These are phyloP conservation scores for Cichorium intybus DNA, from an alignment of 140 eudicot species.

Conservation along the genomic window DNA sequence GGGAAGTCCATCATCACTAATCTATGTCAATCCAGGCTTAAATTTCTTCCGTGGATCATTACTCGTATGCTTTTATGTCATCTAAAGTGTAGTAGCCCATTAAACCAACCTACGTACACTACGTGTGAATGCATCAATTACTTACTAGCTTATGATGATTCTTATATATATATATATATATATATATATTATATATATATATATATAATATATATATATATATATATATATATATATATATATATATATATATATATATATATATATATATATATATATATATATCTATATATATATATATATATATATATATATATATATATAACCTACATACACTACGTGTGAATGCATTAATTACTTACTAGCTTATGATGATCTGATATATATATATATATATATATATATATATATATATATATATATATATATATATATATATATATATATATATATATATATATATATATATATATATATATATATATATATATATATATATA, in stretches of 20 bases:
- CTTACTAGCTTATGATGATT: conserved; percentile 16
- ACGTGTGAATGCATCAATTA: conserved; percentile 19
- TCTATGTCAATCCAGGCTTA: conserved; percentile 17
- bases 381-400: too few species aligned
- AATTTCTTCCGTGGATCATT: conserved; percentile 23
- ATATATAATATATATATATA: too few species aligned
- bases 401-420: not conserved
- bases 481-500: not conserved
- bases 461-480: not conserved
- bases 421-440: not conserved
- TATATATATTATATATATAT: too few species aligned
- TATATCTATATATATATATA: not conserved
- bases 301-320: too few species aligned
- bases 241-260: not conserved
- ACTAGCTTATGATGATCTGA: conserved; percentile 16
- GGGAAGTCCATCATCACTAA: conserved; percentile 25
- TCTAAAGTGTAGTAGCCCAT: conserved; percentile 27
- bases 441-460: not conserved
- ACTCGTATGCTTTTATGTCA: conserved; percentile 27
- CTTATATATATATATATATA: not conserved
- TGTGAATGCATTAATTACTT: conserved; percentile 17
- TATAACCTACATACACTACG: conserved; percentile 8
- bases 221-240: too few species aligned
- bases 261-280: not conserved
- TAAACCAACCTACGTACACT: conserved; percentile 22